Evolutionary conservation across 169 alveolate genomes (phyloP).

Genomic region (Plasmodium sp.): DNA sequence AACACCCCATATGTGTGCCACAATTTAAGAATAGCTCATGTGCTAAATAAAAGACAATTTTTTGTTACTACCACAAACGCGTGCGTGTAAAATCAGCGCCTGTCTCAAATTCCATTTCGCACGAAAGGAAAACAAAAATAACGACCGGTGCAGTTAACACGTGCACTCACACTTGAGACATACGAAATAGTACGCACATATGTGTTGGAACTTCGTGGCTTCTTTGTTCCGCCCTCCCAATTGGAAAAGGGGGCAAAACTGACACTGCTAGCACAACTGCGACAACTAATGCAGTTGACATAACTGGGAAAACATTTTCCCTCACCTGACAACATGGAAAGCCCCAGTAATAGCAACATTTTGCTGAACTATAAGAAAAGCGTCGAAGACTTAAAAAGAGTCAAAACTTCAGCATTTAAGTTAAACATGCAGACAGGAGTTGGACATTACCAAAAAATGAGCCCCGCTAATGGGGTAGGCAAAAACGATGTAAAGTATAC

Average conservation of each 20-base stretch:
- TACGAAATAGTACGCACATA: not conserved
- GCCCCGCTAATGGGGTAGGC: not conserved
- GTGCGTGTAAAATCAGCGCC: not conserved
- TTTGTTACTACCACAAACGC: not conserved
- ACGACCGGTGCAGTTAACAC: not conserved
- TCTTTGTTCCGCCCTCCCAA: not conserved
- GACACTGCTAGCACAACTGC: not conserved
- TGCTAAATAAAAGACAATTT: not conserved
- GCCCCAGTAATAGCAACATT: not conserved
- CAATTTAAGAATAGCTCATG: not conserved
- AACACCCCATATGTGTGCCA: not conserved
- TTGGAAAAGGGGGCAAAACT: not conserved
- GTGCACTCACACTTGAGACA: not conserved
- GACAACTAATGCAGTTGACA: not conserved
- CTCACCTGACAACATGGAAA: not conserved
- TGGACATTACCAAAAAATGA: not conserved
- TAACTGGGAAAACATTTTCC: not conserved
- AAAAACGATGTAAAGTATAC: not conserved
- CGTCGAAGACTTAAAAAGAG: not conserved
- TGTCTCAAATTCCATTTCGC: not conserved
- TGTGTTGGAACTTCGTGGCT: not conserved
- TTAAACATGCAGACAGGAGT: not conserved
- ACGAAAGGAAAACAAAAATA: not conserved
- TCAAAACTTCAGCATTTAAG: not conserved
- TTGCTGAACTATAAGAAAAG: slow-evolving; percentile 18